phyloP scores from a whole-genome alignment of 768 basidiomycete genomes.

The Crucibulum laeve region DNA sequence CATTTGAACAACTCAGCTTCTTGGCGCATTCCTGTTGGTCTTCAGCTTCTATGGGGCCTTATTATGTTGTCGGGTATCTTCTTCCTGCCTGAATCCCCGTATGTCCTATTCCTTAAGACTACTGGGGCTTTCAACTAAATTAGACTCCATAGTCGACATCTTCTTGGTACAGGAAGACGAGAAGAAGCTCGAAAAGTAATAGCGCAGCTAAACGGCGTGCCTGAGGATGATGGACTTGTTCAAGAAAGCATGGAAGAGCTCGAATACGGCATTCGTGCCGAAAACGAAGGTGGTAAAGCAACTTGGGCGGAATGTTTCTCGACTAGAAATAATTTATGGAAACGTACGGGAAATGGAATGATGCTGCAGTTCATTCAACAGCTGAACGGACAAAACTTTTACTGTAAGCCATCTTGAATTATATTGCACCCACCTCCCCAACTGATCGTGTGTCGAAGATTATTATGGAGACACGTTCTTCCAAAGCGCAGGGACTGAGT shows the following conservation, averaged over 20 bases:
- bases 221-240: slow-evolving; percentile 53
- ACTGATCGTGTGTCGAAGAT: slow-evolving; percentile 33
- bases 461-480: slow-evolving; percentile 84
- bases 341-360: slow-evolving; percentile 76
- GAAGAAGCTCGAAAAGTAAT: slow-evolving; percentile 60
- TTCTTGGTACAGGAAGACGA: slow-evolving; percentile 52
- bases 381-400: slow-evolving; percentile 78
- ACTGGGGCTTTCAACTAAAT: background rate
- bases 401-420: slow-evolving; percentile 40
- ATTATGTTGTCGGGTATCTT: slow-evolving; percentile 66
- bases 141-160: slow-evolving; percentile 48
- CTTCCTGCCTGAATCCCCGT: slow-evolving; percentile 79
- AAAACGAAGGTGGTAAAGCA: slow-evolving; percentile 79
- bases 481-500: slow-evolving; percentile 65
- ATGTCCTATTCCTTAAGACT: slow-evolving; percentile 17
- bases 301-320: slow-evolving; percentile 81
- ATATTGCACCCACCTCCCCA: background rate
- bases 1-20: slow-evolving; percentile 51
- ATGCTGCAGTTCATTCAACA: slow-evolving; percentile 82
- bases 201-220: slow-evolving; percentile 61
- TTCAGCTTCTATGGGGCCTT: slow-evolving; percentile 69
- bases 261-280: slow-evolving; percentile 57
- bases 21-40: slow-evolving; percentile 72
- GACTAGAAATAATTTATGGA: slow-evolving; percentile 61
- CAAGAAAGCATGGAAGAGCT: slow-evolving; percentile 61